Evolutionary conservation across 495 filamentous ascomycete species (phyloP), one percentile per base, ranked within the genome.

Genomic region (Penicillium desertorum): DNA sequence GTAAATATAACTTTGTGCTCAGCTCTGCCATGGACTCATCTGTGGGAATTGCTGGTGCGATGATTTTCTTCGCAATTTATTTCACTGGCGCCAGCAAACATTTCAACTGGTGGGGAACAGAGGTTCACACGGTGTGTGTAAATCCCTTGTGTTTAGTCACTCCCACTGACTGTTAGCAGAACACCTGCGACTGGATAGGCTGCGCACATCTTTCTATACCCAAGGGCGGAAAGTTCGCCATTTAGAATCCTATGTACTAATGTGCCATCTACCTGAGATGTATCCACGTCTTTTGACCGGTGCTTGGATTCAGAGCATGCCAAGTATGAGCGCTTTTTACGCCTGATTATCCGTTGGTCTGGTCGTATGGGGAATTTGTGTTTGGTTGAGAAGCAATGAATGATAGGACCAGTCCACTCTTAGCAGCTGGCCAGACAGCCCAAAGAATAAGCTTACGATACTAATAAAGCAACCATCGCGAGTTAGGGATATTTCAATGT

Each of bases 1-100:
- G 79, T 0, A 93, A 92, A 68, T 95, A 93, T 66, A 93, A 88
- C 34, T 92, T 92, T 83, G 91, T 89, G 10, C 73, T 94, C 51
- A 85, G 81, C 51, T 88, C 89, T 1, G 90, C 88, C 11, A 74
- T 94, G 51, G 91, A 95, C 54, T 90, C 89, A 2, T 87, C 88
- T 0, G 69, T 93, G 9, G 88, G 90, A 3, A 85, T 91, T 59
- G 87, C 85, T 0, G 82, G 92, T 1, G 85, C 92, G 12, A 76
- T 92, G 0, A 84, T 93, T 4, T 94, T 95, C 70, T 91, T 95
- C 64, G 86, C 85, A 0, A 83, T 94, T 45, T 80, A 88, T 17
- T 94, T 89, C 66, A 85, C 89, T 0, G 89, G 41, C 76, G 85
- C 79, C 70, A 81, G 46, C 74, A 37, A 54, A 5, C 34, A 57